Conservation (phyloP, 2,329 filamentous ascomycete species). For the Scedosporium aurantiacum region DNA sequence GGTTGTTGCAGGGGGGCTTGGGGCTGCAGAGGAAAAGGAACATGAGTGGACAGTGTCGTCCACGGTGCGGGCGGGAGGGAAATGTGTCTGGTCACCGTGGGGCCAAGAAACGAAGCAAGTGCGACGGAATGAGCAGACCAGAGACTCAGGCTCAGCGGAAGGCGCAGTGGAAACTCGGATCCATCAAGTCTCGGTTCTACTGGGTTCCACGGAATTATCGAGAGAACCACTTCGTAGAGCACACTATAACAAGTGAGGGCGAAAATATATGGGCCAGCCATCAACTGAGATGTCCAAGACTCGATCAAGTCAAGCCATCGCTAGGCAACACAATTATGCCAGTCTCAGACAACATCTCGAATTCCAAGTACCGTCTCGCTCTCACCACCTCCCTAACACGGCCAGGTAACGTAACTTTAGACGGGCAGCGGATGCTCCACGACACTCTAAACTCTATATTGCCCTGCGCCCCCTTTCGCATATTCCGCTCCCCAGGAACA, state of each 20-base stretch:
- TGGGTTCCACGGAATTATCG: background rate
- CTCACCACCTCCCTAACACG: no score
- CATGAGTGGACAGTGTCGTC: no score
- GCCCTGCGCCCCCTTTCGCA: background rate
- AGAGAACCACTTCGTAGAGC: background rate
- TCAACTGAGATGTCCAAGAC: no score
- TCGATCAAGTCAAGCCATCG: background rate
- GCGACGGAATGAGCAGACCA: background rate
- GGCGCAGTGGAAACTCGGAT: background rate
- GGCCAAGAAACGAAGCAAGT: background rate
- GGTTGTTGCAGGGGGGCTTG: no score
- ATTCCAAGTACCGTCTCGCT: no score
- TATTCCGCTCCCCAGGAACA: background rate
- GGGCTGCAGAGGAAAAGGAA: no score
- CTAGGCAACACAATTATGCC: background rate
- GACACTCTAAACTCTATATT: constrained; percentile 1
- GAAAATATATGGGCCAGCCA: no score
- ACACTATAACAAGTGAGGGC: no score
- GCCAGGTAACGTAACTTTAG: no score
- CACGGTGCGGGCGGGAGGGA: no score
- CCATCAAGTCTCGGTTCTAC: background rate
- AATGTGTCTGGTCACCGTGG: background rate
- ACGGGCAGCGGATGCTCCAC: background rate
- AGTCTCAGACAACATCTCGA: background rate
- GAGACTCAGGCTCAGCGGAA: background rate